Base-by-base conservation (phyloP, 306 rosid genomes). In the Castanopsis chinensis region DNA sequence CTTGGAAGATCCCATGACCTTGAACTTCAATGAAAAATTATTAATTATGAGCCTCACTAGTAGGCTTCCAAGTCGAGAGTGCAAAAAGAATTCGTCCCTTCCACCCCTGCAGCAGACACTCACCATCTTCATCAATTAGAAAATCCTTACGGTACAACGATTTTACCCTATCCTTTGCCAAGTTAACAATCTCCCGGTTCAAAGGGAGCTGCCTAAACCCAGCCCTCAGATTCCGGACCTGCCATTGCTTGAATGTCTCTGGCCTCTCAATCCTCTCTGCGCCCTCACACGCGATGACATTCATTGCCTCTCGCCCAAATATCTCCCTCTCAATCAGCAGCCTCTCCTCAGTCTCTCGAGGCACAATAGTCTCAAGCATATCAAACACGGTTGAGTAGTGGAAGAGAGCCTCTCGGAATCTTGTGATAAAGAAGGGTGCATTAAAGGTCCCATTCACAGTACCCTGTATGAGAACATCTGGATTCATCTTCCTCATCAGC, bases 261-360 rank as follows among this genome's bases (percentile, higher is more conserved):
- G 85, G 87, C 81, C 83, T 84, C 64, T 84, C 87, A 23, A 77
- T 83, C 73, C 87, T 80, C 73, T 84, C 87, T 2, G 78, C 52
- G 32, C 87, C 85, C 79, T 84, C 87, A 60, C 85, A 84, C 5
- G 87, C 87, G 49, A 84, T 84, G 64, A 76, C 85, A 78, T 84
- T 77, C 85, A 84, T 81, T 9, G 85, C 84, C 70, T 84, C 85
- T 10, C 78, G 54, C 12, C 88, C 83, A 63, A 85, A 74, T 28
- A 85, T 60, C 54, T 77, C 75, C 85, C 71, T 78, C 83, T 81
- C 88, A 41, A 81, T 77, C 78, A 85, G 69, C 80, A 25, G 75
- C 57, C 88, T 78, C 71, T 85, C 88, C 3, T 82, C 85, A 70
- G 57, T 71, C 59, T 85, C 83, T 37, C 77, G 75, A 5, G 80